These are phyloP conservation scores for Lentinula novae-zelandiae DNA, from an alignment of 1,284 basidiomycete species.

Conservation along the genomic window DNA sequence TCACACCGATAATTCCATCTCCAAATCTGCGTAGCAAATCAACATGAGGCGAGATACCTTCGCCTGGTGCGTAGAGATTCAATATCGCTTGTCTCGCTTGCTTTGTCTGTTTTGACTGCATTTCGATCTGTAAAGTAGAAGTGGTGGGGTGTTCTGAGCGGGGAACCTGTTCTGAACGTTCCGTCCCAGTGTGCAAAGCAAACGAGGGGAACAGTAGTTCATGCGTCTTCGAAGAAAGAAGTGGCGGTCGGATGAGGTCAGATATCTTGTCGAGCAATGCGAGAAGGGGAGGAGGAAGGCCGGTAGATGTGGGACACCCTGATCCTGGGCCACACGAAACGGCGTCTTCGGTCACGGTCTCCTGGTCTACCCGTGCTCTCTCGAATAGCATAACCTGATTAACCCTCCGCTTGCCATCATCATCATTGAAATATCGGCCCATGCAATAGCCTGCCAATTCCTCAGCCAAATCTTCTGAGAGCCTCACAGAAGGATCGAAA, in stretches of 20 bases:
- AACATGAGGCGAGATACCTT: constrained; percentile 77
- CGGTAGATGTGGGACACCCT: constrained; percentile 25
- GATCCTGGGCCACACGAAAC: constrained; percentile 6
- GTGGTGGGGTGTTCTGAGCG: constrained; percentile 22
- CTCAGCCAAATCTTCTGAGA: constrained; percentile 49
- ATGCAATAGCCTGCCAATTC: constrained; percentile 51
- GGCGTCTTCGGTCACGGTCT: neutral
- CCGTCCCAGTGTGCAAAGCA: neutral
- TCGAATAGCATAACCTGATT: constrained; percentile 83
- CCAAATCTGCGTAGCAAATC: constrained; percentile 74
- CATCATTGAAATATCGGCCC: constrained; percentile 50
- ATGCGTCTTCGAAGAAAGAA: constrained; percentile 45
- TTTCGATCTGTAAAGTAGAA: constrained; percentile 41
- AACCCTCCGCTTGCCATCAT: constrained; percentile 24
- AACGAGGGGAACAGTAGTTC: constrained; percentile 10
- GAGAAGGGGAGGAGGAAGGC: constrained; percentile 53
- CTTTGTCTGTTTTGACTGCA: constrained; percentile 23
- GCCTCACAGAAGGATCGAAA: constrained; percentile 47
- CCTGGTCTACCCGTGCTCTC: constrained; percentile 26
- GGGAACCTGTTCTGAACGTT: neutral
- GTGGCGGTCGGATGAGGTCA: constrained; percentile 40
- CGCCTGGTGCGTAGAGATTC: constrained; percentile 75
- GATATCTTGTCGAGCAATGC: constrained; percentile 51
- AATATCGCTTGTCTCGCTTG: constrained; percentile 73
- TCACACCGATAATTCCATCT: constrained; percentile 79